These are phyloP conservation scores for cucumber (Cucumis sativus) DNA, from an alignment of 306 rosid species.

Conservation along the genomic window Cucumber_9930_V3 NC_026659.2:21911501-21912000, in stretches of 20 bases:
- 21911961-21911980: no score
- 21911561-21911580: neutral
- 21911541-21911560: neutral
- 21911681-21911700: neutral
- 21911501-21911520: neutral
- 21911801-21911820: no score
- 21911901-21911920: no score
- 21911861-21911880: no score
- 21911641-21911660: neutral
- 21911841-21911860: no score
- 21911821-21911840: no score
- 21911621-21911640: neutral
- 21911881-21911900: no score
- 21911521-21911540: neutral
- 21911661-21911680: neutral
- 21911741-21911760: neutral
- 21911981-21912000: no score
- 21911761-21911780: neutral
- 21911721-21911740: neutral
- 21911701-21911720: neutral
- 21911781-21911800: no score
- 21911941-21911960: no score
- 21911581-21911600: neutral
- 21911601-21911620: neutral
- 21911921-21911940: no score